These are phyloP conservation scores for Schizochytrium sp. DNA, from an alignment of 108 stramenopile species.

Conservation along the genomic window DNA sequence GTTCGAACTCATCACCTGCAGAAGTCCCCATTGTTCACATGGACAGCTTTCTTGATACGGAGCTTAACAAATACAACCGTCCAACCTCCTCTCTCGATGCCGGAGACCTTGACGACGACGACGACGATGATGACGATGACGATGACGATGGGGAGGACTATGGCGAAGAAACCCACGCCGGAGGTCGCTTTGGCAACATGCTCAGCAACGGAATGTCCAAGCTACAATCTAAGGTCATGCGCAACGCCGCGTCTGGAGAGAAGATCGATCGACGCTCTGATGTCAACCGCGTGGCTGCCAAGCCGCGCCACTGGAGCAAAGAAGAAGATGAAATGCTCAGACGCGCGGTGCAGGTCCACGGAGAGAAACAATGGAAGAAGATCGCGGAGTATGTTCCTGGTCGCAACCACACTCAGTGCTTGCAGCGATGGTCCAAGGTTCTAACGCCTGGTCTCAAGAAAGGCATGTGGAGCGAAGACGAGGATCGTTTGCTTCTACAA, in stretches of 20 bases:
- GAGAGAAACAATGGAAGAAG: slow-evolving; percentile 66
- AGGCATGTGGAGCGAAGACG: slow-evolving; percentile 67
- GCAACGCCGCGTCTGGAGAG: neutral
- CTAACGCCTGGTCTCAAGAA: slow-evolving; percentile 67
- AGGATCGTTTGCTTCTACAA: neutral
- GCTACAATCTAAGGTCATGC: neutral
- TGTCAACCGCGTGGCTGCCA: slow-evolving; percentile 34
- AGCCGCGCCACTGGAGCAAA: slow-evolving; percentile 61
- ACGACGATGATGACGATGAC: neutral
- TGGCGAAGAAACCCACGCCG: too few relatives aligned
- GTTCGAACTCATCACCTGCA: neutral
- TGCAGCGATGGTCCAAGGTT: slow-evolving; percentile 70
- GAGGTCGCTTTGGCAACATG: too few relatives aligned
- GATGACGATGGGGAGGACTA: neutral
- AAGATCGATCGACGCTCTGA: slow-evolving; percentile 37
- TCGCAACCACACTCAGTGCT: slow-evolving; percentile 69
- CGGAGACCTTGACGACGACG: neutral
- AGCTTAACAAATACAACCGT: neutral
- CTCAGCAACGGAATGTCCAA: too few relatives aligned
- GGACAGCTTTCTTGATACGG: neutral
- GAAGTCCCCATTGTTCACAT: neutral
- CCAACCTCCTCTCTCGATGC: slow-evolving; percentile 18
- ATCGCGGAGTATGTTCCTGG: slow-evolving; percentile 66
- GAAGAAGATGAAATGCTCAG: slow-evolving; percentile 64
- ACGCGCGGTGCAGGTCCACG: slow-evolving; percentile 52